These are phyloP conservation scores for Emericellopsis atlantica DNA, from an alignment of 2,329 filamentous ascomycete genomes.

Conservation along the genomic window DNA sequence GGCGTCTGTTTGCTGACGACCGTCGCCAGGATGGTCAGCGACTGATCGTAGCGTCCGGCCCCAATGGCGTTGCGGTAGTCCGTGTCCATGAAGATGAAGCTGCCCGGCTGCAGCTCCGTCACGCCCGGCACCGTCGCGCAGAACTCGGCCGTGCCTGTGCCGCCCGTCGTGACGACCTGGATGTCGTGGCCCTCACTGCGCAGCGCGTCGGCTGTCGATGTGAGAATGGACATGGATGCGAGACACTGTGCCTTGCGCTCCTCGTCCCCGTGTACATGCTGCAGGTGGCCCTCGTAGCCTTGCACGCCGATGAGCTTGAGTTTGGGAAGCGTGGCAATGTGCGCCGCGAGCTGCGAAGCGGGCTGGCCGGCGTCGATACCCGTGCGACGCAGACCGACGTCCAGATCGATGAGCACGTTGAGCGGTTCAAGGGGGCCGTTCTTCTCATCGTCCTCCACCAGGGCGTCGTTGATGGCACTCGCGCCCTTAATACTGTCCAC, in stretches of 20 bases:
- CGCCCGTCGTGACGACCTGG: slow-evolving; percentile 36
- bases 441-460: slow-evolving; percentile 9
- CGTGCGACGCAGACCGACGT: slow-evolving; percentile 36
- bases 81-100: slow-evolving; percentile 45
- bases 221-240: slow-evolving; percentile 30
- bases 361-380: slow-evolving; percentile 28
- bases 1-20: slow-evolving; percentile 33
- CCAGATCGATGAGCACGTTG: slow-evolving; percentile 30
- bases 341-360: slow-evolving; percentile 23
- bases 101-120: slow-evolving; percentile 40
- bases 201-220: slow-evolving; percentile 25
- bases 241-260: slow-evolving; percentile 28
- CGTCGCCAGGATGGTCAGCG: slow-evolving; percentile 32
- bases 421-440: slow-evolving; percentile 21
- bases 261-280: slow-evolving; percentile 31
- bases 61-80: slow-evolving; percentile 41
- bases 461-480: slow-evolving; percentile 27
- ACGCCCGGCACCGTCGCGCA: slow-evolving; percentile 34
- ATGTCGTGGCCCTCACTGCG: slow-evolving; percentile 28
- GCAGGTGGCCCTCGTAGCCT: slow-evolving; percentile 39
- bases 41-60: slow-evolving; percentile 28
- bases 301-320: slow-evolving; percentile 34
- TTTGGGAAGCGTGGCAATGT: slow-evolving; percentile 20
- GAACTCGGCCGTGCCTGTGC: slow-evolving; percentile 39
- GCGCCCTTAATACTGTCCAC: slow-evolving; percentile 33